These are phyloP conservation scores for Cercophora newfieldiana DNA, from an alignment of 495 filamentous ascomycete species.

Conservation along the genomic window DNA sequence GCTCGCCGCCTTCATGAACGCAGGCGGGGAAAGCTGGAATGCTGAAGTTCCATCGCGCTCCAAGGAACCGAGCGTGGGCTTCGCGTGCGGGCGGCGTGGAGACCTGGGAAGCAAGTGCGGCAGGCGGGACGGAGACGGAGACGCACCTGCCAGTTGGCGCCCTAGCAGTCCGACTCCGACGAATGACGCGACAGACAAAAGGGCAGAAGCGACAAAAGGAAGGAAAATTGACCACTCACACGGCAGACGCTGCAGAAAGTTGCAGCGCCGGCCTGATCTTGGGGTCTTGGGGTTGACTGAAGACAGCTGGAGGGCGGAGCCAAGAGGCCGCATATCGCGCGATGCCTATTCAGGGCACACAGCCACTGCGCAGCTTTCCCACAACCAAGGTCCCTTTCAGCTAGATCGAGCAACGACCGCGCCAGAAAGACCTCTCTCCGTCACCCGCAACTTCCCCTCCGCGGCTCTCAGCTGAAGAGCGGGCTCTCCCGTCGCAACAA, in stretches of 20 bases:
- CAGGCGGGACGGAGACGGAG: neutral
- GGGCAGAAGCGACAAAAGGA: neutral
- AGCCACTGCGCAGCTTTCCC: conserved; percentile 15
- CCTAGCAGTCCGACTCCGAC: neutral
- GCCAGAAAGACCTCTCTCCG: neutral
- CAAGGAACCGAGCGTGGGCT: neutral
- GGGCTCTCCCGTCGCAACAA: neutral
- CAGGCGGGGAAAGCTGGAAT: neutral
- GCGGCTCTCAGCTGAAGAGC: neutral
- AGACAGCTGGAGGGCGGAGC: neutral
- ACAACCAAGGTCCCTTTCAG: conserved; percentile 2
- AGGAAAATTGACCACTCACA: neutral
- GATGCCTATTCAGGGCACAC: conserved; percentile 25
- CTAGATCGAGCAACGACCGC: conserved; percentile 16
- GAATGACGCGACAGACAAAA: neutral
- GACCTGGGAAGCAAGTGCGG: neutral
- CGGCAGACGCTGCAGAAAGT: neutral
- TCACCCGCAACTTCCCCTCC: neutral
- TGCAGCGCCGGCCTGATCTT: neutral
- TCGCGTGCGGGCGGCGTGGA: neutral
- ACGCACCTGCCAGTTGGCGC: neutral
- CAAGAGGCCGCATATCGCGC: conserved; percentile 12
- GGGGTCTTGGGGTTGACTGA: neutral
- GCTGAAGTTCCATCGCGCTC: neutral
- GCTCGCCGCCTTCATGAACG: neutral